Evolutionary conservation across 2,329 filamentous ascomycete genomes (phyloP), one percentile per base, ranked within the genome.

Genomic region (Penicillium sp.): DNA sequence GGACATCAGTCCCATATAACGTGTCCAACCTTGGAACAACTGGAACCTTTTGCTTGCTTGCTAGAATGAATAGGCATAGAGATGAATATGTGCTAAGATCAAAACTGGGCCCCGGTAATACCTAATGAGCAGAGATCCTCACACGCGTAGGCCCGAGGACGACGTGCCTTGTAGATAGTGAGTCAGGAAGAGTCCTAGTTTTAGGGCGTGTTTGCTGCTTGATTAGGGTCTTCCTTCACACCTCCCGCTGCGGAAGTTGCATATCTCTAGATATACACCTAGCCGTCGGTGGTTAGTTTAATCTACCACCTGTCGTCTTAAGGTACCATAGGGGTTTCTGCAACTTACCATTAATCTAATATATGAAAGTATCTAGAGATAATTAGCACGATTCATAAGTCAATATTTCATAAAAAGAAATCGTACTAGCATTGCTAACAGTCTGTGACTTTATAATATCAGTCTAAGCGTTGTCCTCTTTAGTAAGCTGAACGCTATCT

Each of bases 351-450:
- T 48, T 48, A 22, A 38, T 48, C 34, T 14, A 47, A 47, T 47
- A 47, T 47, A 32, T 35, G 44, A 47, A 47, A 47, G 45, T 47
- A 47, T 37, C 45, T 47, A n/a, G 45, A 37, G 45, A 47, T 47
- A 47, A 37, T 47, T 3, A 47, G 45, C 20, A 47, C 9, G 45
- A 47, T 47, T 47, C 45, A 37, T 13, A 16, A 47, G 45, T 47
- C 32, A 37, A 47, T 47, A 37, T 35, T 47, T 24, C 32, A 47
- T 14, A 47, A 47, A 47, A 37, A 37, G 31, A 37, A 47, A 47
- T 13, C 11, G 7, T 47, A 37, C 45, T 20, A 37, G 45, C 45
- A 47, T 47, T 47, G n/a, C n/a, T 47, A 20, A 35, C 45, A 47
- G 45, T 5, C 32, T 10, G 11, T 47, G 45, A 47, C 45, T 37